Evolutionary conservation across 352 stramenopile species (phyloP).

Genomic region (Plasmopara viticola): DNA sequence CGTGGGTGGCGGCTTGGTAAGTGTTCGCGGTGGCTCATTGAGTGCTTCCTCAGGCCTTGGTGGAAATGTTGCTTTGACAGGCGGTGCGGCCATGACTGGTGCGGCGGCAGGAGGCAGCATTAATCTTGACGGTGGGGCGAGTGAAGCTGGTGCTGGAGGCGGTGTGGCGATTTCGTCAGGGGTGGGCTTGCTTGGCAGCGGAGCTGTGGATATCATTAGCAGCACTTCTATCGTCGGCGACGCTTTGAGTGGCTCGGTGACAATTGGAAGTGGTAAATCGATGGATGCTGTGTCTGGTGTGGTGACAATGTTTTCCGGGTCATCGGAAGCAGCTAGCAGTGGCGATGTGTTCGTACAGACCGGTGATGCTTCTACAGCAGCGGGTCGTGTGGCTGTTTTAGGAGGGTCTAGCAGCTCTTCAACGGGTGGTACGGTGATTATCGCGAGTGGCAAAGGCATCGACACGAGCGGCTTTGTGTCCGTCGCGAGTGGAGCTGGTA

Average conservation of each 20-base stretch:
- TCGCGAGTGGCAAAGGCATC: conserved; percentile 18
- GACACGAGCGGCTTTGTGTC: conserved; percentile 13
- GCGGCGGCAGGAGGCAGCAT: conserved; percentile 6
- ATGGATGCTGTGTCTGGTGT: conserved; percentile 5
- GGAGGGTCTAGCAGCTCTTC: conserved; percentile 15
- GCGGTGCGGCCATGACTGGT: conserved; percentile 12
- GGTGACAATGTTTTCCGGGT: conserved; percentile 11
- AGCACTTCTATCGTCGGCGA: conserved; percentile 3
- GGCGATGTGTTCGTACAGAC: conserved; percentile 13
- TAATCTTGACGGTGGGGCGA: conserved; percentile 8
- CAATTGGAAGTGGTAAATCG: conserved; percentile 3
- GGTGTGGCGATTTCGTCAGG: conserved; percentile 10
- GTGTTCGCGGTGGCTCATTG: conserved; percentile 10
- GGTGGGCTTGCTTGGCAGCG: conserved; percentile 8
- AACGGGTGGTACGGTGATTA: conserved; percentile 13
- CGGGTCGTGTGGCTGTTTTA: conserved; percentile 13
- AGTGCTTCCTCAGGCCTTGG: conserved; percentile 9
- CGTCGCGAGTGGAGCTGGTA: conserved; percentile 8
- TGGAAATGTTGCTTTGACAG: conserved; percentile 12
- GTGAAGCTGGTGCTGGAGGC: conserved; percentile 4
- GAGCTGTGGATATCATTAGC: conserved; percentile 4
- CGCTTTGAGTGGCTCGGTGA: conserved; percentile 3
- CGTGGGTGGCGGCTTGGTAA: conserved; percentile 12
- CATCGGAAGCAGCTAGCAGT: conserved; percentile 6
- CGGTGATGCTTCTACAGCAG: conserved; percentile 6